Evolutionary conservation across 2,329 filamentous ascomycete species (phyloP), one percentile per base, ranked within the genome.

Genomic region (Colletotrichum eremochloae): DNA sequence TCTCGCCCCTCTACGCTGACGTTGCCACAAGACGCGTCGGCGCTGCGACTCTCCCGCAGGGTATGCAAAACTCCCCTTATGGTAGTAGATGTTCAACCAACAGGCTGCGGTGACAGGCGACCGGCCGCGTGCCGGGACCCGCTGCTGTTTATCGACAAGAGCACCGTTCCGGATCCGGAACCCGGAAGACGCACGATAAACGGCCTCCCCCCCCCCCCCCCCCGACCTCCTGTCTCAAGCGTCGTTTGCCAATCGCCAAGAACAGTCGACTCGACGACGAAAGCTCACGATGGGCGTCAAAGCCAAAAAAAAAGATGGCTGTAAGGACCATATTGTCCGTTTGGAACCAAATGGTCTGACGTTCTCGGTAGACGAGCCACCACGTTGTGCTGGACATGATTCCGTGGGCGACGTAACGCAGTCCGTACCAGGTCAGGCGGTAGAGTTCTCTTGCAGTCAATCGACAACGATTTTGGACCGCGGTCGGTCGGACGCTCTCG

Each of bases 21-120:
- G 53, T 9, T 72, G 65, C 52, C 53, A 53, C 42, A 64, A 72
- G 31, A 56, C 38, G 18, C 52, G 69, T 5, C 69, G 58, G 0
- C 68, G 69, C 0, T 72, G 69, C 52, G 58, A 72, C n/a, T 72
- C 42, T 72, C 65, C 24, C n/a, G 8, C 8, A 64, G 53, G 11
- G 2, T 44, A 33, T 68, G 65, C 65, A 36, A 1, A 0, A 60
- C 55, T 42, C 63, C 64, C 58, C 20, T n/a, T 15, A n/a, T 18
- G 14, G 64, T 24, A 24, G 36, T 58, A 18, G 6, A 24, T n/a
- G 31, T 46, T 29, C 8, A 52, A 4, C 68, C 64, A 7, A 52
- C 69, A 0, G 69, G 65, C 24, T 68, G 63, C 53, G 65, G 53
- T 12, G 40, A 63, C 0, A 69, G 58, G 3, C 14, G 66, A 0